A percentile compares a stretch with the other conserved stretches of the same genome.
These are phyloP conservation scores for Starmerella lactis-condensi DNA, from an alignment of 805 yeast genomes.

Conservation along the genomic window DNA sequence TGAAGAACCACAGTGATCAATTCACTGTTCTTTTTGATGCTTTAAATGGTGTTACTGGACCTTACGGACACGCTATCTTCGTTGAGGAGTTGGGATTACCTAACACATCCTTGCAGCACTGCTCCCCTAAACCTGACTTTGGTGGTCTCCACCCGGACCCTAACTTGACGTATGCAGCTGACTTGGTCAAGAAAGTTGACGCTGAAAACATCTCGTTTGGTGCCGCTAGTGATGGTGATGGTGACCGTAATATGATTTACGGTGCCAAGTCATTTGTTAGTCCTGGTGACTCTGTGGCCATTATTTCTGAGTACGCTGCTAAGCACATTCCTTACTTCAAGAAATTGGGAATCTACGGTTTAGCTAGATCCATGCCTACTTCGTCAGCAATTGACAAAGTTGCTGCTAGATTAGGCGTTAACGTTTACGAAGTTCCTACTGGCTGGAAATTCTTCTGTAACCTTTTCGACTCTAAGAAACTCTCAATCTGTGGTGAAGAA, in stretches of 20 bases:
- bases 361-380: slow-evolving; percentile 96
- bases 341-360: slow-evolving; percentile 69
- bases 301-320: slow-evolving; percentile 83
- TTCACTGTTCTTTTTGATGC: slow-evolving; percentile 76
- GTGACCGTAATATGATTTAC: slow-evolving; percentile 96
- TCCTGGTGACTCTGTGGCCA: slow-evolving; percentile 96
- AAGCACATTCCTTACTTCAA: slow-evolving; percentile 76
- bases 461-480: slow-evolving; percentile 75
- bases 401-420: slow-evolving; percentile 55
- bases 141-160: slow-evolving; percentile 99
- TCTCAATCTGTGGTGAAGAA: slow-evolving; percentile 95
- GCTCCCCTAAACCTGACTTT: slow-evolving; percentile 64
- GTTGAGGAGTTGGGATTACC: slow-evolving; percentile 71
- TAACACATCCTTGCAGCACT: slow-evolving; percentile 54
- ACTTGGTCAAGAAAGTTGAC: slow-evolving; percentile 78
- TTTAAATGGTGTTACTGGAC: slow-evolving; percentile 91
- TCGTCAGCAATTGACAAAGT: slow-evolving; percentile 85
- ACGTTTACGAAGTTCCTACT: slow-evolving; percentile 87
- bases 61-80: slow-evolving; percentile 74
- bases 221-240: slow-evolving; percentile 98
- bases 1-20: slow-evolving; percentile 30
- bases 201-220: slow-evolving; percentile 69
- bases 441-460: slow-evolving; percentile 99
- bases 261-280: slow-evolving; percentile 90
- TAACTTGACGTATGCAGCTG: slow-evolving; percentile 78